Percentiles rank a stretch among this genome's conserved stretches.
Evolutionary conservation across 2,329 filamentous ascomycete species (phyloP).

Genomic region (Emmonsia crescens): DNA sequence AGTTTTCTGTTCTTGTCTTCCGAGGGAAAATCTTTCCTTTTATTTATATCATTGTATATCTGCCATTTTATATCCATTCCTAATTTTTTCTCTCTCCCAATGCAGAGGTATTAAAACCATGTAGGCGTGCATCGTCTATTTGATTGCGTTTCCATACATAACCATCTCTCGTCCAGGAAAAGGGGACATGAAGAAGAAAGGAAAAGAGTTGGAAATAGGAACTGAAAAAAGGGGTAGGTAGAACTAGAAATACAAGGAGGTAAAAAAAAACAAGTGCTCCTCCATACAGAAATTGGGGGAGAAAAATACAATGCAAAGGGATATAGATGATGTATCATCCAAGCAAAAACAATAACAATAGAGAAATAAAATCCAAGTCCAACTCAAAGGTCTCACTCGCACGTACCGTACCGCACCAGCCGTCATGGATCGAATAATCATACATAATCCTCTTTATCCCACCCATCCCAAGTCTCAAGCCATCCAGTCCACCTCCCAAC

Average conservation of each 20-base stretch:
- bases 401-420: neutral
- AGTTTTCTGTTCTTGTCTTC: too few relatives aligned
- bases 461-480: neutral
- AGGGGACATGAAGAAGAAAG: neutral
- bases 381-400: neutral
- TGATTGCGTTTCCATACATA: neutral
- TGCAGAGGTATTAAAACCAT: too few relatives aligned
- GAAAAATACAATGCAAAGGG: neutral
- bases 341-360: neutral
- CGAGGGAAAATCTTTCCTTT: too few relatives aligned
- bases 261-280: neutral
- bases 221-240: neutral
- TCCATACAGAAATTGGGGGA: neutral
- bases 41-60: too few relatives aligned
- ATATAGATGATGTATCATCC: neutral
- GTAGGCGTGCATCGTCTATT: too few relatives aligned
- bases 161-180: neutral
- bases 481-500: neutral
- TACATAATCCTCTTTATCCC: neutral
- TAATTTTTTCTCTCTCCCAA: too few relatives aligned
- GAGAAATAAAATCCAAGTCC: neutral
- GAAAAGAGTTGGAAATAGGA: too few relatives aligned
- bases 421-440: neutral
- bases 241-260: neutral
- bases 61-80: too few relatives aligned